phyloP scores from a whole-genome alignment of 1,284 basidiomycete genomes.

The Hemileia vastatrix region DNA sequence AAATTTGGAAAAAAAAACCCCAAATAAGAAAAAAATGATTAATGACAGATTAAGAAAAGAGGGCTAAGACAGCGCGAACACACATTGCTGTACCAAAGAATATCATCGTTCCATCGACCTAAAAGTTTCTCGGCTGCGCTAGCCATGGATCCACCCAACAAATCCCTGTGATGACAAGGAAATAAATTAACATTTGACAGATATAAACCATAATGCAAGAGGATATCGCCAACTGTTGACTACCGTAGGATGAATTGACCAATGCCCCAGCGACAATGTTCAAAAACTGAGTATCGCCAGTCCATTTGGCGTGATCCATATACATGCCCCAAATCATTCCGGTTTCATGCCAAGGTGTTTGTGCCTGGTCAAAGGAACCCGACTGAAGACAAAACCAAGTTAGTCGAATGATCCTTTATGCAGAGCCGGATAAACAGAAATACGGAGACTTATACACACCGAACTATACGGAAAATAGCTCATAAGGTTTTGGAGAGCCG shows the following conservation, averaged over 20 bases:
- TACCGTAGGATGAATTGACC: slow-evolving; percentile 17
- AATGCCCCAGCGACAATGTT: slow-evolving; percentile 19
- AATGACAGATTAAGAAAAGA: too few relatives aligned
- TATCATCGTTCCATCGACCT: slow-evolving; percentile 10
- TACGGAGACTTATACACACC: not conserved
- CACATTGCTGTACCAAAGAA: slow-evolving; percentile 5
- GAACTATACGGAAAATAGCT: slow-evolving; percentile 4
- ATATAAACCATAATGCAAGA: not conserved
- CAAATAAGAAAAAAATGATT: too few relatives aligned
- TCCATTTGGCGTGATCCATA: slow-evolving; percentile 22
- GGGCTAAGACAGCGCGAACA: not conserved
- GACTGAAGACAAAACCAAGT: not conserved
- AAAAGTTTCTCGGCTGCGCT: slow-evolving; percentile 2
- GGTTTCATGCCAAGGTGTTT: slow-evolving; percentile 22
- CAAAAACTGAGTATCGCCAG: slow-evolving; percentile 19
- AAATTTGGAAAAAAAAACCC: not conserved
- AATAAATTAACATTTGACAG: not conserved
- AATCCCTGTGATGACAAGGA: not conserved
- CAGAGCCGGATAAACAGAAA: not conserved
- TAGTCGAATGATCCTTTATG: not conserved
- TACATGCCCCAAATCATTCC: slow-evolving; percentile 20
- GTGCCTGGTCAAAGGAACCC: slow-evolving; percentile 9
- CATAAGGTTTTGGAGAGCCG: slow-evolving; percentile 15
- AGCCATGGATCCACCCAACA: slow-evolving; percentile 20
- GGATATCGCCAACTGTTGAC: slow-evolving; percentile 12